Evolutionary conservation across 2,329 filamentous ascomycete genomes (phyloP).

Genomic region (Eutypella sp.): DNA sequence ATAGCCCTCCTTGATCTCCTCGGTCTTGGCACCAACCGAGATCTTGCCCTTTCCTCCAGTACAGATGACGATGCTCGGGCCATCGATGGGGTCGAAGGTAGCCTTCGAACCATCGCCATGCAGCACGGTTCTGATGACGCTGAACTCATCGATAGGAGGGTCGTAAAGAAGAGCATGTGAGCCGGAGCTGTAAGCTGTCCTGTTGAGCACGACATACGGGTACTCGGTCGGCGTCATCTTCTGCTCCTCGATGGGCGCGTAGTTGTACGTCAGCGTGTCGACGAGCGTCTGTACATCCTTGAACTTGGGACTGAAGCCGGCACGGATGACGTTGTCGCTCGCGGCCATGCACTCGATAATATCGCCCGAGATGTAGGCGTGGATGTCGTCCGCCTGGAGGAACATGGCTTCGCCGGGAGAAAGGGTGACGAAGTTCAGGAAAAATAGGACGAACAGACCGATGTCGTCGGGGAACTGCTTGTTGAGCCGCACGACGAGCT

Average conservation of each 20-base stretch:
- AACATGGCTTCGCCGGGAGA: constrained; percentile 91
- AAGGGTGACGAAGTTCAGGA: constrained; percentile 91
- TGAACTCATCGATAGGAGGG: constrained; percentile 94
- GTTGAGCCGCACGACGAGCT: constrained; percentile 73
- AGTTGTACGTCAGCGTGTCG: constrained; percentile 89
- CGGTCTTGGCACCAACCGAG: constrained; percentile 73
- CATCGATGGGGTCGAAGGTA: constrained; percentile 80
- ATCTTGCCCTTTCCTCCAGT: constrained; percentile 80
- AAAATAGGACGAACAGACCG: constrained; percentile 91
- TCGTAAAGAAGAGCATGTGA: constrained; percentile 77
- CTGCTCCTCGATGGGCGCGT: constrained; percentile 89
- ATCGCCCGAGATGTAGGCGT: constrained; percentile 88
- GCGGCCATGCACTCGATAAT: constrained; percentile 99
- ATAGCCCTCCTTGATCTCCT: constrained; percentile 68
- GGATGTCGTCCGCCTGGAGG: constrained; percentile 92
- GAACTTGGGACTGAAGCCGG: constrained; percentile 97
- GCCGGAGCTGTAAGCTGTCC: constrained; percentile 71
- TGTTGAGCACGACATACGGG: constrained; percentile 78
- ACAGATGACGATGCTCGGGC: constrained; percentile 90
- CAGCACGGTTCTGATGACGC: constrained; percentile 76
- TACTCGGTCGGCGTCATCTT: constrained; percentile 87
- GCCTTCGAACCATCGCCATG: constrained; percentile 70
- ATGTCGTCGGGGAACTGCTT: constrained; percentile 84
- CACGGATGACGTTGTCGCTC: constrained; percentile 97
- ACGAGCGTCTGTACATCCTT: constrained; percentile 90